Base-by-base conservation (phyloP, 768 basidiomycete species). In the Boletus vinaceobasis region DNA sequence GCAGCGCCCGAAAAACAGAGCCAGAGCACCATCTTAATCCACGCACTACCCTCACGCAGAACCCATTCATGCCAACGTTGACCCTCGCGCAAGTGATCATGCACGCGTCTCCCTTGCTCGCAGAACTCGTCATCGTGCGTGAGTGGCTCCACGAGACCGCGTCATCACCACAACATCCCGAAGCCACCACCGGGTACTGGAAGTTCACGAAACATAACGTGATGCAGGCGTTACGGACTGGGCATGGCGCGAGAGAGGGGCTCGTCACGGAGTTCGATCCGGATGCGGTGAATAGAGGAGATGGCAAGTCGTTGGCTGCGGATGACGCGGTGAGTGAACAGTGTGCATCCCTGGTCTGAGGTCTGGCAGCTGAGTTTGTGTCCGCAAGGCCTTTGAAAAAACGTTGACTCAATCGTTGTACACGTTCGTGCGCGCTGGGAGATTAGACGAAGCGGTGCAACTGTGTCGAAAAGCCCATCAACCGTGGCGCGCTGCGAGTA, bases 401-500 rank as follows among this genome's bases (percentile, higher is more conserved):
- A 81, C 83, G 29, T 70, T 97, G 23, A 73, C 84, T 0, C 86
- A 92, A 60, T 83, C 88, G 0, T 67, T 98, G 21, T 96, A 90
- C 70, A 82, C 85, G 26, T 87, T 87, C 58, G 77, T 98, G 3
- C 84, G 95, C 38, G 86, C 88, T 6, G 95, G 95, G n/a, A 75
- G 86, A 55, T 70, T 96, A 29, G 90, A 90, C 11, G 87, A 91
- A 11, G 96, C 94, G 0, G 76, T 94, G 5, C 87, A 90, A 33
- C 72, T 93, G 17, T 94, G 92, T 65, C 75, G 86, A 59, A 84
- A 83, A 61, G 87, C 88, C 0, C 86, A 93, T 58, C 90, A 95
- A 59, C 88, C 92, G 0, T 98, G 95, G 96, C 79, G 93, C 23
- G 92, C 93, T 3, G 93, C 94, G 2, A 89, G 86, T 52, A 82